Evolutionary conservation across 2,329 filamentous ascomycete genomes (phyloP).

Genomic region (Diaporthe sp.): DNA sequence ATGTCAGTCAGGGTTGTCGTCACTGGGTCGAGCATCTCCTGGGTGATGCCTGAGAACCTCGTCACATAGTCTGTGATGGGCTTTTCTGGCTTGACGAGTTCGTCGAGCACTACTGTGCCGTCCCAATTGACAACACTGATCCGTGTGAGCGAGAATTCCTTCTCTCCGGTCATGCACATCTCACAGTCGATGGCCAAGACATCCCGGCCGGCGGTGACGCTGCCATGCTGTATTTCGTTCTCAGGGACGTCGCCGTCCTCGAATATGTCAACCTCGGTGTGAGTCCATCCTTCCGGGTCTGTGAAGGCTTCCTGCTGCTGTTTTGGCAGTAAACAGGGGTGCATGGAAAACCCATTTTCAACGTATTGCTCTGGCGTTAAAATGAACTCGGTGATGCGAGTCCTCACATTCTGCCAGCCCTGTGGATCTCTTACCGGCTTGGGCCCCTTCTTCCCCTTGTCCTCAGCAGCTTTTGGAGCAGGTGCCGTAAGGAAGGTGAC

Average conservation of each 20-base stretch:
- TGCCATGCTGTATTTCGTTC: slow-evolving; percentile 79
- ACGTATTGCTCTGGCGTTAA: slow-evolving; percentile 77
- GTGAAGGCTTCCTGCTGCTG: slow-evolving; percentile 64
- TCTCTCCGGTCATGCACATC: slow-evolving; percentile 91
- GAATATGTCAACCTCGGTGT: slow-evolving; percentile 75
- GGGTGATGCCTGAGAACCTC: slow-evolving; percentile 90
- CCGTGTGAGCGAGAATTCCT: slow-evolving; percentile 84
- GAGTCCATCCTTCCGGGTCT: slow-evolving; percentile 81
- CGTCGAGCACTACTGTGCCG: slow-evolving; percentile 83
- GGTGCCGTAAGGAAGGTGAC: slow-evolving; percentile 84
- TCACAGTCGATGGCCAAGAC: slow-evolving; percentile 92
- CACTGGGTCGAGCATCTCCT: slow-evolving; percentile 82
- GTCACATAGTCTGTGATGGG: slow-evolving; percentile 96
- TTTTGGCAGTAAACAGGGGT: slow-evolving; percentile 78
- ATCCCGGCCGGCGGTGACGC: slow-evolving; percentile 83
- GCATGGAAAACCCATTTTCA: slow-evolving; percentile 86
- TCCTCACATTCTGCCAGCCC: slow-evolving; percentile 79
- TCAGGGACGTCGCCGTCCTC: slow-evolving; percentile 77
- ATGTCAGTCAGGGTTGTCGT: slow-evolving; percentile 88
- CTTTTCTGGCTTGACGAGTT: slow-evolving; percentile 89
- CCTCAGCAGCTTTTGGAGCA: slow-evolving; percentile 74
- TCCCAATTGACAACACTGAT: slow-evolving; percentile 91
- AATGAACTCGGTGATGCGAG: slow-evolving; percentile 84
- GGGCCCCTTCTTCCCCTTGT: slow-evolving; percentile 66
- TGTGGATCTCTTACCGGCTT: slow-evolving; percentile 72